Percentiles rank a stretch among this genome's conserved stretches.
phyloP scores from a whole-genome alignment of 805 yeast genomes.

The Saturnispora hagleri region DNA sequence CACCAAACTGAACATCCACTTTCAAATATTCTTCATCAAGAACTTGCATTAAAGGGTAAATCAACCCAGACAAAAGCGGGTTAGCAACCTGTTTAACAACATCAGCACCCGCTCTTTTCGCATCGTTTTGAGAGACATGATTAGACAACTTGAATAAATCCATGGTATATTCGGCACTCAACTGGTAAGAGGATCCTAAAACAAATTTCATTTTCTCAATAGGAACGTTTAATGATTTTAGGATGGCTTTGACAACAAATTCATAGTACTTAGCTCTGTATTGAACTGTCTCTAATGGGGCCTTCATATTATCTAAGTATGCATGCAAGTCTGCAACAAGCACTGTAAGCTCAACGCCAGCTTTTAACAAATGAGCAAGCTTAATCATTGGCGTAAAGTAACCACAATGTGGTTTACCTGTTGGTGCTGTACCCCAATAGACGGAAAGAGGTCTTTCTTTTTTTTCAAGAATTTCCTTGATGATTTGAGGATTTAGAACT shows the following conservation, averaged over 20 bases:
- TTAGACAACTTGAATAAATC: constrained; percentile 84
- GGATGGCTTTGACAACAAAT: constrained; percentile 70
- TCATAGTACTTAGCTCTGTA: constrained; percentile 90
- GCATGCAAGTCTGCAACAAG: constrained; percentile 95
- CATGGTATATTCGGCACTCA: constrained; percentile 67
- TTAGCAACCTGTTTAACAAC: constrained; percentile 96
- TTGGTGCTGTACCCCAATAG: constrained; percentile 99
- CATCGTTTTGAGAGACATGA: constrained; percentile 85
- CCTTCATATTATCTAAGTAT: constrained; percentile 96
- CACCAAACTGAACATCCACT: constrained; percentile 95
- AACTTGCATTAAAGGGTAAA: constrained; percentile 98
- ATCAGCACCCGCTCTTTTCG: constrained; percentile 98
- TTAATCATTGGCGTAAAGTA: constrained; percentile 98
- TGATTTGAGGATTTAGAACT: constrained; percentile 79
- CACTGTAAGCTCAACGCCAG: constrained; percentile 92
- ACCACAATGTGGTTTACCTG: constrained; percentile 98
- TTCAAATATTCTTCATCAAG: constrained; percentile 86
- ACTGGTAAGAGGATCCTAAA: constrained; percentile 86
- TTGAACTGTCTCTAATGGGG: constrained; percentile 84
- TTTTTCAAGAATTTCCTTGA: constrained; percentile 71
- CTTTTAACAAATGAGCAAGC: constrained; percentile 86
- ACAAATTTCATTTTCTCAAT: constrained; percentile 79
- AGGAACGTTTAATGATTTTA: constrained; percentile 82
- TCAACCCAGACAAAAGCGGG: constrained; percentile 86
- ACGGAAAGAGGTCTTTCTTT: constrained; percentile 75